These are phyloP conservation scores for Nitzschia sp. DNA, from an alignment of 108 stramenopile genomes.

Conservation along the genomic window DNA sequence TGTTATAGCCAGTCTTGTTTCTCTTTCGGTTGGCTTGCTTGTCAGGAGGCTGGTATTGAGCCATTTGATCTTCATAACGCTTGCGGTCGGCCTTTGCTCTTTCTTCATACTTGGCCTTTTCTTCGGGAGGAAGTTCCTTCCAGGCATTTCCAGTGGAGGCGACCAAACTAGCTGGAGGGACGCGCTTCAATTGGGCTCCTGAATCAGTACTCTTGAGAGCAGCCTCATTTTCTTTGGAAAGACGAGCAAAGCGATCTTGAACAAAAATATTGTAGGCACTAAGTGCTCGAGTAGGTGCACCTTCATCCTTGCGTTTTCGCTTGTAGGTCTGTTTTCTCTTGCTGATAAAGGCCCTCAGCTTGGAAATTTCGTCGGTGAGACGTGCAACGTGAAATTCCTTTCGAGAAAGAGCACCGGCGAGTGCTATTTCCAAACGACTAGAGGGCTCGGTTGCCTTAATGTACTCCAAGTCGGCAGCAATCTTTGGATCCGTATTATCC, in stretches of 20 bases:
- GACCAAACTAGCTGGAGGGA: slow-evolving; percentile 71
- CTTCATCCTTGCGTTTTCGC: slow-evolving; percentile 75
- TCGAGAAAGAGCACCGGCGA: slow-evolving; percentile 36
- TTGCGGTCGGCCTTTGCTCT: slow-evolving; percentile 68
- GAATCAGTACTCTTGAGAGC: slow-evolving; percentile 71
- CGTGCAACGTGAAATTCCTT: slow-evolving; percentile 54
- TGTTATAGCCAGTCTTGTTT: slow-evolving; percentile 80
- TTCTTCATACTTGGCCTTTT: slow-evolving; percentile 74
- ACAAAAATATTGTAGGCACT: slow-evolving; percentile 84
- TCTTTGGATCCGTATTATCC: slow-evolving; percentile 22
- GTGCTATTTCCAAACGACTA: slow-evolving; percentile 52
- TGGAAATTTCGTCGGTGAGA: slow-evolving; percentile 51
- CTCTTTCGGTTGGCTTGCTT: slow-evolving; percentile 67
- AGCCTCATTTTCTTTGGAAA: slow-evolving; percentile 72
- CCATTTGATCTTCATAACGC: slow-evolving; percentile 78
- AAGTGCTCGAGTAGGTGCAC: slow-evolving; percentile 68
- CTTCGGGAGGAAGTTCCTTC: slow-evolving; percentile 62
- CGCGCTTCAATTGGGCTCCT: slow-evolving; percentile 55
- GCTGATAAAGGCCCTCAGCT: slow-evolving; percentile 66
- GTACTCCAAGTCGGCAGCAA: slow-evolving; percentile 27
- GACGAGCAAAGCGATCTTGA: slow-evolving; percentile 67
- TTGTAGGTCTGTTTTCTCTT: slow-evolving; percentile 85
- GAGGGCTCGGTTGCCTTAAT: slow-evolving; percentile 39
- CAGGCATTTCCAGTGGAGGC: slow-evolving; percentile 68
- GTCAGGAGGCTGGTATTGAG: slow-evolving; percentile 74